Percentiles rank a stretch among this genome's conserved stretches.
Evolutionary conservation across 176 grass and related monocot species (phyloP).

Genomic region (Calamus simplicifolius): DNA sequence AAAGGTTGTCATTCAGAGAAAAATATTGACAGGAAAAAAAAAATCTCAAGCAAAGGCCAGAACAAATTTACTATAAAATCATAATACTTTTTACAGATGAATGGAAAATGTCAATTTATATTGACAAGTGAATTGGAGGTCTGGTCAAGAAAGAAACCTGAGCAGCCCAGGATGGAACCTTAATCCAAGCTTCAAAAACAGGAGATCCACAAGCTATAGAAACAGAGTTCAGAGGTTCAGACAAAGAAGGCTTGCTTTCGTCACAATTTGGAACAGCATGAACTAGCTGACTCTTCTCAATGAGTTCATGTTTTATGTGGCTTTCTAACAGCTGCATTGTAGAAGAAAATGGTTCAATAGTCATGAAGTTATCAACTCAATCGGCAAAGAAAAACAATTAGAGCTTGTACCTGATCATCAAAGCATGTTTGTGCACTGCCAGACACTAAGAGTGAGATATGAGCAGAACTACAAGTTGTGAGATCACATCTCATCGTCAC

Average conservation of each 20-base stretch:
- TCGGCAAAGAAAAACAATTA: background rate
- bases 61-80: too few relatives aligned
- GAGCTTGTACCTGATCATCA: slow-evolving; percentile 53
- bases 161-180: slow-evolving; percentile 58
- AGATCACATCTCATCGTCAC: slow-evolving; percentile 73
- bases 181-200: slow-evolving; percentile 59
- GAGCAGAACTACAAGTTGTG: slow-evolving; percentile 49
- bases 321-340: slow-evolving; percentile 43
- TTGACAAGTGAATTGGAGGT: too few relatives aligned
- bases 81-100: too few relatives aligned
- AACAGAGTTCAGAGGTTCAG: slow-evolving; percentile 38
- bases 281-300: slow-evolving; percentile 56
- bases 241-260: slow-evolving; percentile 16
- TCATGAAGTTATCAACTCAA: too few relatives aligned
- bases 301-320: slow-evolving; percentile 62
- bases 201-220: slow-evolving; percentile 53
- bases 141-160: slow-evolving; percentile 38
- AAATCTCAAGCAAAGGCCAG: too few relatives aligned
- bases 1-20: too few relatives aligned
- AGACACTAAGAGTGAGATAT: slow-evolving; percentile 53
- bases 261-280: slow-evolving; percentile 27
- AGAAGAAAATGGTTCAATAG: slow-evolving; percentile 1
- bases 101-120: too few relatives aligned
- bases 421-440: slow-evolving; percentile 52
- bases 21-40: too few relatives aligned